A percentile compares a stretch with the other conserved stretches of the same genome.
Evolutionary conservation across 2,329 filamentous ascomycete species (phyloP).

Genomic region (Diatrype stigma): DNA sequence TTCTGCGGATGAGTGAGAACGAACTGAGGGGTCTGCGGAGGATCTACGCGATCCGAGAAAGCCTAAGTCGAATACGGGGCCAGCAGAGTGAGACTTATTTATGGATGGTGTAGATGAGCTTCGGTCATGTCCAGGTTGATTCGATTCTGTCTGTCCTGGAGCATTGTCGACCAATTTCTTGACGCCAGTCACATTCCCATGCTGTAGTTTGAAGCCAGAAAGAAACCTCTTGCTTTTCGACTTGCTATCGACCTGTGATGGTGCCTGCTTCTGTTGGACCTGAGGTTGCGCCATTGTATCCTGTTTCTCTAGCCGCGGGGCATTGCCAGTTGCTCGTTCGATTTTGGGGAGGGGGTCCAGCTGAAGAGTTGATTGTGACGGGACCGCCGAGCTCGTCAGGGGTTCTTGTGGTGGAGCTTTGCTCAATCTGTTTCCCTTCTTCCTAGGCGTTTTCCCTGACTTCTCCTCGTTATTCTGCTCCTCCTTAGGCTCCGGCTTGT

Average conservation of each 20-base stretch:
- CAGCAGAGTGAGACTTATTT: conserved; percentile 10
- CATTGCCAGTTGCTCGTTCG: conserved; percentile 12
- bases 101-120: conserved; percentile 8
- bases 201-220: conserved; percentile 22
- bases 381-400: conserved; percentile 20
- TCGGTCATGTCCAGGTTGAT: conserved; percentile 7
- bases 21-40: conserved; percentile 23
- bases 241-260: conserved; percentile 16
- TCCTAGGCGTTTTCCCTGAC: conserved; percentile 34
- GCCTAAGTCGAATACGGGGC: conserved; percentile 11
- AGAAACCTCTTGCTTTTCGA: conserved; percentile 26
- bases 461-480: conserved; percentile 36
- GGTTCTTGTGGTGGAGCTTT: conserved; percentile 31
- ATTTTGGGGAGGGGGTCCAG: conserved; percentile 16
- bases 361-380: conserved; percentile 23
- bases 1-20: conserved; percentile 25
- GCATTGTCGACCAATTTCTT: conserved; percentile 20
- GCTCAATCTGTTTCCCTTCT: conserved; percentile 32
- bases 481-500: conserved; percentile 38
- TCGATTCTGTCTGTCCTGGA: conserved; percentile 13
- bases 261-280: conserved; percentile 1
- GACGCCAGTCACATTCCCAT: conserved; percentile 21
- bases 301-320: conserved; percentile 8
- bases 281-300: conserved; percentile 16
- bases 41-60: conserved; percentile 18